Evolutionary conservation across 495 filamentous ascomycete genomes (phyloP).

Genomic region (Geopyxis carbonaria): DNA sequence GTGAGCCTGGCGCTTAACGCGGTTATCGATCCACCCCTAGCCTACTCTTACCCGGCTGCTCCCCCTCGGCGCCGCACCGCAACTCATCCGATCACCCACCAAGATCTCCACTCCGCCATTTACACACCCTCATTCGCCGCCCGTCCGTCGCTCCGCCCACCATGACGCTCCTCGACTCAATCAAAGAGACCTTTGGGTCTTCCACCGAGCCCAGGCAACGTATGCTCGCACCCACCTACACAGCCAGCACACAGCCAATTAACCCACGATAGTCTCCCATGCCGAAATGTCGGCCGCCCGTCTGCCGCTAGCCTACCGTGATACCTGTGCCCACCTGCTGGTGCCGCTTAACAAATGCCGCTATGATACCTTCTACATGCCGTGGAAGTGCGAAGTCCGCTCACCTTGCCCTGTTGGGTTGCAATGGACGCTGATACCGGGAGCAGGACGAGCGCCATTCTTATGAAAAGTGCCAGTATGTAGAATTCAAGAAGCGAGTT

Average conservation of each 20-base stretch:
- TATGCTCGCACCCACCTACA: neutral
- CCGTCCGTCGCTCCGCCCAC: neutral
- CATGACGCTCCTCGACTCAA: constrained; percentile 1
- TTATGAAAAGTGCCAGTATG: constrained; percentile 99
- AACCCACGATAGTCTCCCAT: constrained; percentile 45
- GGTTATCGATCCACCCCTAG: too few species aligned
- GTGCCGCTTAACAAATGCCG: constrained; percentile 94
- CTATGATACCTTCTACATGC: constrained; percentile 76
- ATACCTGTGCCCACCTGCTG: constrained; percentile 82
- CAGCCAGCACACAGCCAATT: too few species aligned
- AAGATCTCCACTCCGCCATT: neutral
- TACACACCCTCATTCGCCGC: neutral
- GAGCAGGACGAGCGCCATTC: constrained; percentile 75
- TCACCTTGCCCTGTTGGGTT: neutral
- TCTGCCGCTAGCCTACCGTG: constrained; percentile 77
- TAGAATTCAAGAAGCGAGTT: constrained; percentile 94
- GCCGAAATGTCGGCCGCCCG: constrained; percentile 85
- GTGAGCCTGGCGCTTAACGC: too few species aligned
- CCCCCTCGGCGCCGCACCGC: neutral
- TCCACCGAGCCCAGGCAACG: neutral
- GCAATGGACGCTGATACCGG: neutral
- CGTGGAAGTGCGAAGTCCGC: constrained; percentile 87
- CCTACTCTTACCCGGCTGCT: neutral
- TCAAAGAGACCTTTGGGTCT: constrained; percentile 1
- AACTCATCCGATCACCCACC: neutral